Conservation (phyloP, 1,139 yeast genomes). For the Pichia sp. region DNA sequence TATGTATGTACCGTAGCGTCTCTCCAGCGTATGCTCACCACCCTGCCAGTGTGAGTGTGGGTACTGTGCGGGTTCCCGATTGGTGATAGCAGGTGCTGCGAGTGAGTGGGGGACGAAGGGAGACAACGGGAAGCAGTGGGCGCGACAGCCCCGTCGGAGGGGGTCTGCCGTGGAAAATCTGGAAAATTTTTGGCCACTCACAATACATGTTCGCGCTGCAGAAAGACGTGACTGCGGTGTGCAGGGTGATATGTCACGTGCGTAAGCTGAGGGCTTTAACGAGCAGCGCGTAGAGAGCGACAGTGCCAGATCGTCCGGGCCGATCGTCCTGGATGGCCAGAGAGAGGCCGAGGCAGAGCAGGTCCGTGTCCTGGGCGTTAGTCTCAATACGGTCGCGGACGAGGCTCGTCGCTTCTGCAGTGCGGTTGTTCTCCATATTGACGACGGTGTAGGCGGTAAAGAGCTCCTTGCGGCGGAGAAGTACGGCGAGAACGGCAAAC, state of each 20-base stretch:
- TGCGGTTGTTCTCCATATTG: not conserved
- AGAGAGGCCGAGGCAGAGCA: not conserved
- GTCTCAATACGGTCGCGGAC: not conserved
- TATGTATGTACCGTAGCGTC: no score
- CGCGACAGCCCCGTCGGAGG: not conserved
- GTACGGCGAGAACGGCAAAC: conserved; percentile 1
- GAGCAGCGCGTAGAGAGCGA: not conserved
- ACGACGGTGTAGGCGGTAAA: conserved; percentile 1
- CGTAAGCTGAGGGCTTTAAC: conserved; percentile 3
- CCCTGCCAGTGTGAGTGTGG: not conserved
- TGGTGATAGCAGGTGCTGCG: not conserved
- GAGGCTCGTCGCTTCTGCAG: not conserved
- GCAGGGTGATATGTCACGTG: conserved; percentile 6
- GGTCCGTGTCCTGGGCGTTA: not conserved
- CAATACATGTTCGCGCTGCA: not conserved
- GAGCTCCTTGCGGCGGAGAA: conserved; percentile 7
- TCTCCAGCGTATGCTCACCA: no score
- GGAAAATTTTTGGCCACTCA: not conserved
- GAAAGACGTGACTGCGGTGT: conserved; percentile 10
- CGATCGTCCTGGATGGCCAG: not conserved
- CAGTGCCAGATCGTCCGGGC: no score
- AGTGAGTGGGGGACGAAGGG: not conserved
- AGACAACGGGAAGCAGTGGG: not conserved
- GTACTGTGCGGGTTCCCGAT: not conserved
- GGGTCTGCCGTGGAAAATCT: not conserved